phyloP scores from a whole-genome alignment of 345 rosid species.

The Orychophragmus violaceus region DNA sequence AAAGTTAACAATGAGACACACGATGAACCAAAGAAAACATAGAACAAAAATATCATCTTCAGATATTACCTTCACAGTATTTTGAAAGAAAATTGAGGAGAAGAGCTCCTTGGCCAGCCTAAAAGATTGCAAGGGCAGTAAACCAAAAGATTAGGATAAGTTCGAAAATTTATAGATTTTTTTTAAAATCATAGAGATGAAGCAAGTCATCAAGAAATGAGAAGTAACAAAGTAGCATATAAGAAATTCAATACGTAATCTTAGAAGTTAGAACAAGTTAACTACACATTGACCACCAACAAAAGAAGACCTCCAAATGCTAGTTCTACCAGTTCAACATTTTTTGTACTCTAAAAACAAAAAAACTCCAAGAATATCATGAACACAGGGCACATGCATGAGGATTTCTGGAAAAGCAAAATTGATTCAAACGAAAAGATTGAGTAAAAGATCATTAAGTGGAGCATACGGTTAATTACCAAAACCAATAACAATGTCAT shows the following conservation, averaged over 20 bases:
- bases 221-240: neutral
- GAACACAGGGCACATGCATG: neutral
- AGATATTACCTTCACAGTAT: conserved; percentile 72
- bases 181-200: neutral
- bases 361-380: neutral
- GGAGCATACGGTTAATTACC: neutral
- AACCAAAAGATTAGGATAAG: conserved; percentile 3
- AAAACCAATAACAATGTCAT: conserved; percentile 8
- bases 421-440: neutral
- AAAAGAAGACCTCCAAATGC: neutral
- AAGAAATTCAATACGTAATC: neutral
- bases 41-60: neutral
- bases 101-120: conserved; percentile 99
- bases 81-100: conserved; percentile 86
- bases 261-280: neutral
- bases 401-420: conserved; percentile 6
- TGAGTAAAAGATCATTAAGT: neutral
- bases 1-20: conserved; percentile 8
- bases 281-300: neutral
- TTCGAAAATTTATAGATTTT: neutral
- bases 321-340: neutral
- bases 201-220: neutral
- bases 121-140: conserved; percentile 16
- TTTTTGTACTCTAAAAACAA: neutral
- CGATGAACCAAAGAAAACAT: conserved; percentile 1